phyloP scores from a whole-genome alignment of 139 green algal species.

The Chlorella sp. region DNA sequence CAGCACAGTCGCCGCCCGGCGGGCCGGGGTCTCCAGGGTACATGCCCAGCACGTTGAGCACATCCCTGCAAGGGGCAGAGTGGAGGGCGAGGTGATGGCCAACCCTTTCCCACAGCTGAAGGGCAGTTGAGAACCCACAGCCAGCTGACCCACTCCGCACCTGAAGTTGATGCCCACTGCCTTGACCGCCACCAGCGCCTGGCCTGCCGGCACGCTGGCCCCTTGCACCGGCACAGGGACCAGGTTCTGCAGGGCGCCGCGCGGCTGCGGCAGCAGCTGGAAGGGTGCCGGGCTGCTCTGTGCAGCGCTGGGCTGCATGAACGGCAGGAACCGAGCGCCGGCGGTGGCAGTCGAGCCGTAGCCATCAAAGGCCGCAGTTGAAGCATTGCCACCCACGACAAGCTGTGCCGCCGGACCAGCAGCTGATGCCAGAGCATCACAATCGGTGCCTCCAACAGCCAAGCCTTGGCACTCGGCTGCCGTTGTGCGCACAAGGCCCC shows the following conservation, averaged over 20 bases:
- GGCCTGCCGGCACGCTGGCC: neutral
- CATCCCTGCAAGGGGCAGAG: conserved; percentile 62
- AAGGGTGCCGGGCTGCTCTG: conserved; percentile 15
- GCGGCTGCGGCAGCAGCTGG: conserved; percentile 50
- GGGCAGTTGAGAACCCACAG: too few species aligned
- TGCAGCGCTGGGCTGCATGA: conserved; percentile 25
- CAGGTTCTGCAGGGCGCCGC: conserved; percentile 69
- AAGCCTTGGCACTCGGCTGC: conserved; percentile 18
- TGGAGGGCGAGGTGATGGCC: too few species aligned
- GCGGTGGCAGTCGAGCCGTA: conserved; percentile 10
- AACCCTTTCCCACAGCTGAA: too few species aligned
- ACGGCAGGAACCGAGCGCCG: conserved; percentile 7
- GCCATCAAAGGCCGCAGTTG: neutral
- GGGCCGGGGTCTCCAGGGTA: conserved; percentile 67
- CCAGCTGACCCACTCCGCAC: neutral
- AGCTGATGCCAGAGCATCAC: neutral
- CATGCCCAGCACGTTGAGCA: conserved; percentile 77
- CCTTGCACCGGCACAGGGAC: conserved; percentile 46
- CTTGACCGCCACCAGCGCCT: conserved; percentile 56
- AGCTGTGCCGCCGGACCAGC: neutral
- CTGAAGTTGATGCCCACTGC: conserved; percentile 72
- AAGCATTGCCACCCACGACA: neutral
- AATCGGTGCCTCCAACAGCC: neutral
- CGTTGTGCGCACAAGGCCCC: conserved; percentile 20
- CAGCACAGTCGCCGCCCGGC: conserved; percentile 71